Base-by-base conservation (phyloP, 2,329 filamentous ascomycete species). In the Stagonosporopsis rhizophila region DNA sequence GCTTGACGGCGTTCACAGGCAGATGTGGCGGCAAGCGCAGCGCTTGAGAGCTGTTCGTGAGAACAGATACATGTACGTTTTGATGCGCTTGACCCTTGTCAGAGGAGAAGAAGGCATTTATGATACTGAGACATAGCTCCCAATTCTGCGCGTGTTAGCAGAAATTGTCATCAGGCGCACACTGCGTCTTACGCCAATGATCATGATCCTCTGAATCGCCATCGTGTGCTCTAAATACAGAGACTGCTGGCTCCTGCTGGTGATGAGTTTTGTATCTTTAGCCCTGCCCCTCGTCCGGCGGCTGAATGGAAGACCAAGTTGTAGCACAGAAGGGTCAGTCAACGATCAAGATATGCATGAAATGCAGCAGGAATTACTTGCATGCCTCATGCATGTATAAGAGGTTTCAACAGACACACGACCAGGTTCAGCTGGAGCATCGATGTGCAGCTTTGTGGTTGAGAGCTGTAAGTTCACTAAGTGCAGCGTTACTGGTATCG, bases 1-100 rank as follows among this genome's bases (percentile, higher is more conserved):
- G 67, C 20, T 59, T 32, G 9, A 72, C 44, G 11, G 25, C 23
- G n/a, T 35, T 34, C 3, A 44, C n/a, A 1, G 61, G 19, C 8
- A 66, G 32, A 11, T 64, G 56, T 15, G 60, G 38, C 9, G 67
- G 65, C 9, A 71, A 53, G 3, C 44, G 57, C 15, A 65, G 60
- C 20, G 60, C 60, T 52, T 71, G 67, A 11, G 60, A 66, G 9
- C 64, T 59, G 35, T 64, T 64, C 23, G 69, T 75, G 37, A 73
- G 55, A 38, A 72, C 54, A n/a, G 67, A 55, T 2, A 74, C 27
- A 20, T 58, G 42, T 50, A 62, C 59, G 22, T 47, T 44, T 15
- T 51, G 17, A 4, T 56, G 38, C 12, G 22, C 17, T 20, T 47
- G 28, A 27, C 27, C 19, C 17, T 44, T 34, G 11, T 46, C 22